Conservation (phyloP, 208 protist genomes). For the Herpetomonas samuelpessoai region DNA sequence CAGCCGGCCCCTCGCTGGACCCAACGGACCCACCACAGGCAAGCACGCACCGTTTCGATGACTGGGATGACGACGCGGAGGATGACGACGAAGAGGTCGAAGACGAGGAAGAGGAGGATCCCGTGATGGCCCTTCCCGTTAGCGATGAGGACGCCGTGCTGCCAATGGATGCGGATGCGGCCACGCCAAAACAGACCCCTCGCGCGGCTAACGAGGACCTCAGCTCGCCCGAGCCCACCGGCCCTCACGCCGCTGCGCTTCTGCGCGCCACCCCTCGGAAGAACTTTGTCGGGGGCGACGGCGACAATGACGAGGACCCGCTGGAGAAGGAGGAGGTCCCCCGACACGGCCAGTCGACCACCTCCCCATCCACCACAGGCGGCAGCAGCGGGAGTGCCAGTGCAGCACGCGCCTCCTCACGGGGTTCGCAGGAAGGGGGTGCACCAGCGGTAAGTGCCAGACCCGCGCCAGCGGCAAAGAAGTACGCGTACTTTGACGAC, state of each 20-base stretch:
- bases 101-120: constrained; percentile 9
- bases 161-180: constrained; percentile 7
- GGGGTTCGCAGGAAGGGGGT: constrained; percentile 5
- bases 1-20: background rate
- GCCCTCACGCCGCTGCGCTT: constrained; percentile 1
- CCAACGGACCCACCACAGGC: background rate
- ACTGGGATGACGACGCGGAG: constrained; percentile 31
- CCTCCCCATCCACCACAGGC: constrained; percentile 42
- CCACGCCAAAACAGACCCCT: background rate
- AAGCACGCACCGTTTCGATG: background rate
- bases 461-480: constrained; percentile 1
- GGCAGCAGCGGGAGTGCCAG: constrained; percentile 16
- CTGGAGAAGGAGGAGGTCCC: constrained; percentile 29
- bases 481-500: constrained; percentile 46
- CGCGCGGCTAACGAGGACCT: background rate
- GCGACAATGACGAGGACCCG: constrained; percentile 15
- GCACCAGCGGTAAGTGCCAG: background rate
- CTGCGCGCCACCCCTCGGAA: constrained; percentile 30
- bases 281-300: constrained; percentile 24
- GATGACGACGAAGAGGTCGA: constrained; percentile 15
- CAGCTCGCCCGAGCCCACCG: background rate
- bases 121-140: background rate
- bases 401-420: constrained; percentile 11
- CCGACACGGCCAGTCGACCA: constrained; percentile 39
- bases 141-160: constrained; percentile 18